phyloP scores from a whole-genome alignment of 768 basidiomycete genomes.

The Glaciozyma antarctica region DNA sequence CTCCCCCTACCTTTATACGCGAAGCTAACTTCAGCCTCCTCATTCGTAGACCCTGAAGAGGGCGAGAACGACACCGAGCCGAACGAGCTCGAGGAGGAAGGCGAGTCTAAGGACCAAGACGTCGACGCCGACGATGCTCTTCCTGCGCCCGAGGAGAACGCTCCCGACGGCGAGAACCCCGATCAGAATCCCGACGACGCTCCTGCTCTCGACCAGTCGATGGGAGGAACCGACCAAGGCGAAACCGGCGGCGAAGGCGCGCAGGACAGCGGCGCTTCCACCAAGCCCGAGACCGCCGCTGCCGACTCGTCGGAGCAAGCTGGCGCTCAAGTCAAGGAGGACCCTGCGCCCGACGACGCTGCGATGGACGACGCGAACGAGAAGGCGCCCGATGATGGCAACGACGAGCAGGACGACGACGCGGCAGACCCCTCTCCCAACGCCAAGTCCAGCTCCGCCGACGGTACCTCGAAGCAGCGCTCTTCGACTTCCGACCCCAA shows the following conservation, averaged over 20 bases:
- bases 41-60: constrained; percentile 28
- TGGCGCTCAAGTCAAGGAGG: constrained; percentile 6
- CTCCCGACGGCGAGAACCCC: constrained; percentile 71
- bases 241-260: constrained; percentile 29
- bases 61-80: constrained; percentile 40
- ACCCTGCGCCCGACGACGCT: not conserved
- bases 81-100: constrained; percentile 43
- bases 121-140: constrained; percentile 49
- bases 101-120: constrained; percentile 37
- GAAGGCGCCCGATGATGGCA: not conserved
- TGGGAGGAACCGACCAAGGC: constrained; percentile 26
- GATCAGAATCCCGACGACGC: constrained; percentile 59
- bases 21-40: not conserved
- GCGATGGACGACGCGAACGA: not conserved
- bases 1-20: not conserved
- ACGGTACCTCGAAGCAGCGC: constrained; percentile 24
- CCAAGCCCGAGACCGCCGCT: constrained; percentile 13
- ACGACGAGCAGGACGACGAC: not conserved
- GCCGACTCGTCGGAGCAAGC: constrained; percentile 15
- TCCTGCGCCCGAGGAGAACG: constrained; percentile 66
- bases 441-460: constrained; percentile 15
- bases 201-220: constrained; percentile 24
- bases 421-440: constrained; percentile 10
- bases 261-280: constrained; percentile 17
- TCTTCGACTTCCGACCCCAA: constrained; percentile 17